phyloP scores from a whole-genome alignment of 148 eudicot species.

The Rheum nobile region DNA sequence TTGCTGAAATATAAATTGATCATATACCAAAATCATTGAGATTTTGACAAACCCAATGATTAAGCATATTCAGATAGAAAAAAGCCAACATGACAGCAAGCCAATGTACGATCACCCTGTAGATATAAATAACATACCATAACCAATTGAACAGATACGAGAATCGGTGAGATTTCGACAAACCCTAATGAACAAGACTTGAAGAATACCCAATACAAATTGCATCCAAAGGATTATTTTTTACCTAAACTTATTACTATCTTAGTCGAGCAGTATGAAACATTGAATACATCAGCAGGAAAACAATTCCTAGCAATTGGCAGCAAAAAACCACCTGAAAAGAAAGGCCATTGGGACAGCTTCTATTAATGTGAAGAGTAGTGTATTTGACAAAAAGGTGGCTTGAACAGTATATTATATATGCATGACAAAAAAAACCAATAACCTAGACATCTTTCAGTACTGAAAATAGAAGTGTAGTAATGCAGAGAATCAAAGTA shows the following conservation, averaged over 20 bases:
- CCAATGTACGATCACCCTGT: background rate
- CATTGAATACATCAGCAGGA: background rate
- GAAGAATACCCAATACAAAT: background rate
- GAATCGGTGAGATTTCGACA: background rate
- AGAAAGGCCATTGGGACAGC: background rate
- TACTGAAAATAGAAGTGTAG: background rate
- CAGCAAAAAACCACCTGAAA: background rate
- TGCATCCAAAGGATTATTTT: background rate
- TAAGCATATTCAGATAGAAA: background rate
- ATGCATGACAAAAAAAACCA: background rate
- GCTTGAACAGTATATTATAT: background rate
- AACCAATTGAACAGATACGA: background rate
- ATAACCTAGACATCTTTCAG: background rate
- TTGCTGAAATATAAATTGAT: background rate
- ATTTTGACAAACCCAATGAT: background rate
- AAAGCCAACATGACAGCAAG: background rate
- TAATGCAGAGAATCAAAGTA: background rate
- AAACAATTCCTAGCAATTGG: background rate
- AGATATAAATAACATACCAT: background rate
- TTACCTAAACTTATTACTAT: background rate
- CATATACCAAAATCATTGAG: too few relatives aligned
- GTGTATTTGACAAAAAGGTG: background rate
- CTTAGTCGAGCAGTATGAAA: background rate
- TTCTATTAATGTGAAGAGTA: background rate
- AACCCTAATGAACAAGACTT: background rate